Evolutionary conservation across 2,329 filamentous ascomycete genomes (phyloP).

Genomic region (Botrytis sinoallii): DNA sequence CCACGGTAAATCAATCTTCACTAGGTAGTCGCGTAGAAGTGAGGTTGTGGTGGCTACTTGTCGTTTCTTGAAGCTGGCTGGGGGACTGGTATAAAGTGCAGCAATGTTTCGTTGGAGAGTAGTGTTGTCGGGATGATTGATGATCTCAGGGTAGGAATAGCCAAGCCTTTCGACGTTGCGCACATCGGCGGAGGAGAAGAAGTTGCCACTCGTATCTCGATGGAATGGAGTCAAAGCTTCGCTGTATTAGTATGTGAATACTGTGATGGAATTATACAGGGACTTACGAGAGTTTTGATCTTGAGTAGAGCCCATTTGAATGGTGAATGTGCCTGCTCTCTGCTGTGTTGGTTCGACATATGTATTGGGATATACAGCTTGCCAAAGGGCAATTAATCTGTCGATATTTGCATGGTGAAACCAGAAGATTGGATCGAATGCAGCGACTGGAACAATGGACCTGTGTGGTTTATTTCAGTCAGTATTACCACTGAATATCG

Average conservation of each 20-base stretch:
- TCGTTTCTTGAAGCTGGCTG: neutral
- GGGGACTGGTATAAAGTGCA: slow-evolving; percentile 3
- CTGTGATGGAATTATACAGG: no score
- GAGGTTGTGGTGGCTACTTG: slow-evolving; percentile 1
- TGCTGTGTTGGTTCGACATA: slow-evolving; percentile 59
- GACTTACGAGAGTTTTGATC: slow-evolving; percentile 13
- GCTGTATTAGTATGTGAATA: neutral
- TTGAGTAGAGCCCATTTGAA: slow-evolving; percentile 36
- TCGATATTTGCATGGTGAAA: slow-evolving; percentile 57
- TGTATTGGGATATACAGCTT: slow-evolving; percentile 63
- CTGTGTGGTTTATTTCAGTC: neutral
- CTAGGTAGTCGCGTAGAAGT: slow-evolving; percentile 36
- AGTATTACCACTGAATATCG: neutral
- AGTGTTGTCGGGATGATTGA: slow-evolving; percentile 5
- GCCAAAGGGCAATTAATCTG: slow-evolving; percentile 72
- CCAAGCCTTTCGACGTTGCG: slow-evolving; percentile 48
- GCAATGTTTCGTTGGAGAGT: slow-evolving; percentile 18
- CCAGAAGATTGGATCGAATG: slow-evolving; percentile 66
- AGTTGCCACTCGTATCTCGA: slow-evolving; percentile 34
- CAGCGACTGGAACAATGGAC: slow-evolving; percentile 60
- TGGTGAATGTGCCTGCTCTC: slow-evolving; percentile 58
- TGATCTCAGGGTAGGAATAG: slow-evolving; percentile 67
- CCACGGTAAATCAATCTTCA: slow-evolving; percentile 36
- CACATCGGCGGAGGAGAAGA: slow-evolving; percentile 10
- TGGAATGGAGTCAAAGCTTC: slow-evolving; percentile 60